Evolutionary conservation across 1,284 basidiomycete species (phyloP), one percentile per base, ranked within the genome.

Genomic region (Sporisorium iseilematis-ciliati): DNA sequence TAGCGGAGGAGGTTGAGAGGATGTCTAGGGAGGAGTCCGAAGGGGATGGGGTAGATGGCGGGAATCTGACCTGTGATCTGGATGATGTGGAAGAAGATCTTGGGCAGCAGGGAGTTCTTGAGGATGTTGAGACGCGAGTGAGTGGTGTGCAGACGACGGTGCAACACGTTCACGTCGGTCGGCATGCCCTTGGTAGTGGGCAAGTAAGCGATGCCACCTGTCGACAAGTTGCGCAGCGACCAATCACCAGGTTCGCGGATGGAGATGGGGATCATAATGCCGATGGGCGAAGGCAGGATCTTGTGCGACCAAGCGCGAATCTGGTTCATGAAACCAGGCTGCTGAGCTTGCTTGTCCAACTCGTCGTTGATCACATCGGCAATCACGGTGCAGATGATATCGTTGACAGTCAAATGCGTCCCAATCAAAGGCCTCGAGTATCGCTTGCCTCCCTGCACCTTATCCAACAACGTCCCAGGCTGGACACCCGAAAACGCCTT

Each of bases 341-440:
- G 43, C 23, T 61, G 25, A 8, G 55, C 56, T 25, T 59, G 63
- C 1, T 59, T 54, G 0, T 80, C 71, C 18, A 79, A 57, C 54
- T 82, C 80, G 29, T 77, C 72, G 49, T 70, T 65, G 68, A 82
- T 63, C 20, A 79, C 75, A 38, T 82, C 80, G 21, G 80, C 77
- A 12, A 84, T 75, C 50, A 84, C 68, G 38, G 80, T 78, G 62
- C 75, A 77, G 25, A 82, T 70, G 20, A 84, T 72, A 38, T 84
- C 83, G 60, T 84, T 84, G 58, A 84, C 75, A 14, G 83, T 84
- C 12, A 84, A 57, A 57, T 84, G 82, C 7, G 71, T 70, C 2
- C 74, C 74, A 41, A 76, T 65, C 25, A 71, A 16, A 12, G 74
- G 74, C 7, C 61, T 49, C 20, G 74, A 64, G 56, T 53, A 46